Conservation (phyloP, 495 filamentous ascomycete genomes). For the Thozetella sp. region DNA sequence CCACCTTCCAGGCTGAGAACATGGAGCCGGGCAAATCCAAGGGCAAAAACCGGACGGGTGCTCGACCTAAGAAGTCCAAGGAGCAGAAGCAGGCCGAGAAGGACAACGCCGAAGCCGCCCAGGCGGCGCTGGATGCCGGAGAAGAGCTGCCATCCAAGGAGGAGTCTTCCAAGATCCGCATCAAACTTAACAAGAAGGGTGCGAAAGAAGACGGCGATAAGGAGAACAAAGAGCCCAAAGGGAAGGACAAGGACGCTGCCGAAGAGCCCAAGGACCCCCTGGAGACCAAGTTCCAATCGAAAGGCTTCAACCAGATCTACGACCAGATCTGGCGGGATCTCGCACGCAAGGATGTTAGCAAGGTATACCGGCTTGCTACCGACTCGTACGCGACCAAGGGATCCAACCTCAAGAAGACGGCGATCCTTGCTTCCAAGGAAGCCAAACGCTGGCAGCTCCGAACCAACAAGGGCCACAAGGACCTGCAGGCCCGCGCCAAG, state of each 20-base stretch:
- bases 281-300: slow-evolving; percentile 72
- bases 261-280: slow-evolving; percentile 50
- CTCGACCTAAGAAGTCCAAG: slow-evolving; percentile 83
- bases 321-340: slow-evolving; percentile 98
- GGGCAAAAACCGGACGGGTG: slow-evolving; percentile 66
- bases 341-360: slow-evolving; percentile 88
- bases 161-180: slow-evolving; percentile 62
- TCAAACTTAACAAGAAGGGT: slow-evolving; percentile 50
- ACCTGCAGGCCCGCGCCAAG: slow-evolving; percentile 95
- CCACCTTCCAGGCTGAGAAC: slow-evolving; percentile 75
- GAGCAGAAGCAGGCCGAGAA: slow-evolving; percentile 97
- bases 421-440: slow-evolving; percentile 95
- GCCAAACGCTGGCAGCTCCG: slow-evolving; percentile 95
- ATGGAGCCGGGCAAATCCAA: slow-evolving; percentile 62
- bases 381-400: slow-evolving; percentile 80
- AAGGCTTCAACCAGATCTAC: slow-evolving; percentile 95
- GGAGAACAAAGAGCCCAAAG: slow-evolving; percentile 63
- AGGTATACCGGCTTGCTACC: slow-evolving; percentile 83
- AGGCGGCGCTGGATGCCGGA: slow-evolving; percentile 80
- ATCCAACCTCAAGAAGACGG: slow-evolving; percentile 95
- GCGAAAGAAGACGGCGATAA: slow-evolving; percentile 33
- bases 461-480: slow-evolving; percentile 98
- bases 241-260: slow-evolving; percentile 72
- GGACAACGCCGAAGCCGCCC: slow-evolving; percentile 86
- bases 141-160: slow-evolving; percentile 76